A percentile compares a stretch with the other conserved stretches of the same genome.
Evolutionary conservation across 441 rosid genomes (phyloP).

Genomic region (Erysimum cheiri): DNA sequence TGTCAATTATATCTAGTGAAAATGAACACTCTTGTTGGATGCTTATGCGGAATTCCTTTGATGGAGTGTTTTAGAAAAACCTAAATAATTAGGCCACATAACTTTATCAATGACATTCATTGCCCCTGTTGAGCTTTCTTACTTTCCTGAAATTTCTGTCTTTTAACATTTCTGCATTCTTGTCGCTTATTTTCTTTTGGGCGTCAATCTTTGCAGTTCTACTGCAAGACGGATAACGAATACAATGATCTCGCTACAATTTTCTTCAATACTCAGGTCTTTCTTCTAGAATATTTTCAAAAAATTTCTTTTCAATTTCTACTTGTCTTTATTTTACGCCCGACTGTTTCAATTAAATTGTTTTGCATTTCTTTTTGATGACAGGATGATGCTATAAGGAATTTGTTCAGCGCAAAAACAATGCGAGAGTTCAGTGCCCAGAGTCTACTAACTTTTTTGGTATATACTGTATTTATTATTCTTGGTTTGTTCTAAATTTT

Average conservation of each 20-base stretch:
- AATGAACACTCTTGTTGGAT: slow-evolving; percentile 4
- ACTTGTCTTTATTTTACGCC: slow-evolving; percentile 21
- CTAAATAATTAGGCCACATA: not conserved
- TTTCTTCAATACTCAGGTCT: slow-evolving; percentile 98
- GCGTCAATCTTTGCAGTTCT: slow-evolving; percentile 61
- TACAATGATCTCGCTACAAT: slow-evolving; percentile 98
- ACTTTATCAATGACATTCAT: slow-evolving; percentile 6
- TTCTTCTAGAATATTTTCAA: not conserved
- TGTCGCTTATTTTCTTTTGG: slow-evolving; percentile 9
- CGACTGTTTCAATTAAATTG: slow-evolving; percentile 12
- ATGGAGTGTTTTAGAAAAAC: slow-evolving; percentile 11
- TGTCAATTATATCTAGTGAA: slow-evolving; percentile 12
- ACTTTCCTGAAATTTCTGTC: slow-evolving; percentile 26
- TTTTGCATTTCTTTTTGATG: slow-evolving; percentile 24
- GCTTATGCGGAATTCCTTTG: slow-evolving; percentile 4
- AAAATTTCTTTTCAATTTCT: not conserved
- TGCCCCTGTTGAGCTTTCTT: slow-evolving; percentile 10
- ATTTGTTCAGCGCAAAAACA: slow-evolving; percentile 97
- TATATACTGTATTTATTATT: slow-evolving; percentile 47
- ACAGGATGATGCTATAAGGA: slow-evolving; percentile 99
- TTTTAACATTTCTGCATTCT: slow-evolving; percentile 32
- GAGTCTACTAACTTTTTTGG: slow-evolving; percentile 94
- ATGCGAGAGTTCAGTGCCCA: slow-evolving; percentile 96
- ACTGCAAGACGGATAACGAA: slow-evolving; percentile 77
- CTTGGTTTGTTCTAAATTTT: slow-evolving; percentile 17